Evolutionary conservation across 371 early-diverging fungal species (phyloP).

Genomic region (Funneliformis caledonium): DNA sequence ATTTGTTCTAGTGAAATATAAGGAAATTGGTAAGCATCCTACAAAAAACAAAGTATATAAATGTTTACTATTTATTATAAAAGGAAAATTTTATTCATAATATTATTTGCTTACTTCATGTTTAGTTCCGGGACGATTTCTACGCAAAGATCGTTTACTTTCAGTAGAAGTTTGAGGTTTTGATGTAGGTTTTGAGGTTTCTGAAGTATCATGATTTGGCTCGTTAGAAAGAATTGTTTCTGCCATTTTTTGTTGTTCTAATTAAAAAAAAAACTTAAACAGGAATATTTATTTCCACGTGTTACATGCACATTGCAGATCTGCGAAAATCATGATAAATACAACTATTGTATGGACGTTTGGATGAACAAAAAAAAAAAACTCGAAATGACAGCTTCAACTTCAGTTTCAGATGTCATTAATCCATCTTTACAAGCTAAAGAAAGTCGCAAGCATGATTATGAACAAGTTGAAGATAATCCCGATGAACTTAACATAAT

Average conservation of each 20-base stretch:
- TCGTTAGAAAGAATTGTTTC: neutral
- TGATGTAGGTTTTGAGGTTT: neutral
- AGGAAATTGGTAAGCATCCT: constrained; percentile 66
- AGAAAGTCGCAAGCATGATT: neutral
- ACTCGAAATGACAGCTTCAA: neutral
- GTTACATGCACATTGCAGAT: too few species aligned
- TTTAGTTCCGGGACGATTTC: constrained; percentile 38
- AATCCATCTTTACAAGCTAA: neutral
- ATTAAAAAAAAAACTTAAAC: neutral
- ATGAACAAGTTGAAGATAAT: neutral
- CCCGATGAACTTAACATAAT: neutral
- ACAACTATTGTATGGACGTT: too few species aligned
- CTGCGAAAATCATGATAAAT: too few species aligned
- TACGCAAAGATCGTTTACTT: neutral
- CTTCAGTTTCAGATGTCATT: neutral
- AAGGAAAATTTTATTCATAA: neutral
- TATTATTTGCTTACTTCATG: neutral
- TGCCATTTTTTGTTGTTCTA: neutral
- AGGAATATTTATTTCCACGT: too few species aligned
- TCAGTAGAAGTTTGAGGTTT: neutral
- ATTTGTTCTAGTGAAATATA: constrained; percentile 62
- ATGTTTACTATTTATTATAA: neutral
- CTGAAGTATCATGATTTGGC: neutral
- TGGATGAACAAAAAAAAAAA: too few species aligned
- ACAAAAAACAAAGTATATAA: neutral